phyloP scores from a whole-genome alignment of 495 filamentous ascomycete species.

The Aspergillus heteromorphus region DNA sequence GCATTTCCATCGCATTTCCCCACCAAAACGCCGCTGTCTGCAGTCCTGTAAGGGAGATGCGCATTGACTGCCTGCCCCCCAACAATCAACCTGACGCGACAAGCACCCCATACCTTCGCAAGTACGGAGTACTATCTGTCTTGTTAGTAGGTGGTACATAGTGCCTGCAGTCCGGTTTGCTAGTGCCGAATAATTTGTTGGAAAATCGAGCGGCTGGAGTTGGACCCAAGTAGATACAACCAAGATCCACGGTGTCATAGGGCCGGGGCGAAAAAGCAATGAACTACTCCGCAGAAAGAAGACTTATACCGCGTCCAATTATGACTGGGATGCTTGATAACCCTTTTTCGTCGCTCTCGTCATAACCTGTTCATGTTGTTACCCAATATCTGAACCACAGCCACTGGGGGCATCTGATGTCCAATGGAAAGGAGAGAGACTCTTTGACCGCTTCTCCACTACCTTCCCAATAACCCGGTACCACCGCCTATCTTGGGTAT shows the following conservation, averaged over 20 bases:
- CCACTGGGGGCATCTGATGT: too few species aligned
- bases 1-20: background rate
- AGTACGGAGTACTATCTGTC: too few species aligned
- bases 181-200: background rate
- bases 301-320: background rate
- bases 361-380: background rate
- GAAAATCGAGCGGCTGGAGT: background rate
- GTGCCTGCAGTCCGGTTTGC: conserved; percentile 1
- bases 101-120: background rate
- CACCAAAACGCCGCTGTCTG: background rate
- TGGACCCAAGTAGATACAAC: background rate
- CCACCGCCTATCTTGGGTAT: background rate
- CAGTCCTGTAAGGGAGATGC: background rate
- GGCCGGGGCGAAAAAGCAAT: conserved; percentile 9
- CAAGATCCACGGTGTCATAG: conserved; percentile 1
- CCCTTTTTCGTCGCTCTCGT: conserved; percentile 1
- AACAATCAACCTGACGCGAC: background rate
- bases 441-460: background rate
- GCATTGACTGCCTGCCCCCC: background rate
- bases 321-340: background rate
- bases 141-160: background rate
- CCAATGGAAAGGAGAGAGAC: background rate
- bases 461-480: background rate
- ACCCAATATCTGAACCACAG: too few species aligned
- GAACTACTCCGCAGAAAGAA: background rate